phyloP scores from a whole-genome alignment of 2,329 filamentous ascomycete genomes.

The Incumbomyces delicatus region DNA sequence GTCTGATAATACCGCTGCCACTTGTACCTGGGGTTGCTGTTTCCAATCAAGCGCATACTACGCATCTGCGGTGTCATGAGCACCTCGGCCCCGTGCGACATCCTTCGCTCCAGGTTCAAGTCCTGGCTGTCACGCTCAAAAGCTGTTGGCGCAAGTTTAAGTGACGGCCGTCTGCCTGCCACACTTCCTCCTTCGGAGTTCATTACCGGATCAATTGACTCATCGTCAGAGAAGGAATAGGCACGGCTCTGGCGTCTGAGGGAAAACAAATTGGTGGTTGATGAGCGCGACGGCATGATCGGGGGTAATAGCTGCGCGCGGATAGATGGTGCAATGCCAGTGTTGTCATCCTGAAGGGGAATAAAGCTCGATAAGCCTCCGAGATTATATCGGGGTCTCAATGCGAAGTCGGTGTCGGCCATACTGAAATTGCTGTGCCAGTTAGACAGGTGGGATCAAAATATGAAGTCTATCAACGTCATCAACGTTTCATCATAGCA shows the following conservation, averaged over 20 bases:
- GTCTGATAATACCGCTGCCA: conserved; percentile 83
- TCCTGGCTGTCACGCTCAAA: not conserved
- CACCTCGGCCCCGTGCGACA: conserved; percentile 13
- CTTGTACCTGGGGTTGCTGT: conserved; percentile 72
- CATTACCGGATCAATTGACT: conserved; percentile 9
- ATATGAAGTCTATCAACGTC: not conserved
- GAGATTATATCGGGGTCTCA: conserved; percentile 15
- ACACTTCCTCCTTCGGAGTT: not conserved
- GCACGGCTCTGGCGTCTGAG: conserved; percentile 7
- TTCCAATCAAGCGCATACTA: conserved; percentile 78
- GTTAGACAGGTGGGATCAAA: too few species aligned
- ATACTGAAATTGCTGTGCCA: not conserved
- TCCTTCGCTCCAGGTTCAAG: conserved; percentile 3
- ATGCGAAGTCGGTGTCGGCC: conserved; percentile 2
- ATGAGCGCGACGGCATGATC: conserved; percentile 23
- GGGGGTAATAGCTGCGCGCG: conserved; percentile 30
- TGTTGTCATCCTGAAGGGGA: conserved; percentile 26
- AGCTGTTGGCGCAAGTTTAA: not conserved
- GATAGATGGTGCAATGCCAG: conserved; percentile 25
- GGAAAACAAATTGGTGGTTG: conserved; percentile 14
- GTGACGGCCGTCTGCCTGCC: not conserved
- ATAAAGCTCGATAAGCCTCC: conserved; percentile 20
- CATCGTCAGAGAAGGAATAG: conserved; percentile 14
- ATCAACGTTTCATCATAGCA: not conserved
- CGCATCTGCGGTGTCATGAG: conserved; percentile 23